These are phyloP conservation scores for Inonotus obliquus DNA, from an alignment of 1,284 basidiomycete genomes.

Conservation along the genomic window DNA sequence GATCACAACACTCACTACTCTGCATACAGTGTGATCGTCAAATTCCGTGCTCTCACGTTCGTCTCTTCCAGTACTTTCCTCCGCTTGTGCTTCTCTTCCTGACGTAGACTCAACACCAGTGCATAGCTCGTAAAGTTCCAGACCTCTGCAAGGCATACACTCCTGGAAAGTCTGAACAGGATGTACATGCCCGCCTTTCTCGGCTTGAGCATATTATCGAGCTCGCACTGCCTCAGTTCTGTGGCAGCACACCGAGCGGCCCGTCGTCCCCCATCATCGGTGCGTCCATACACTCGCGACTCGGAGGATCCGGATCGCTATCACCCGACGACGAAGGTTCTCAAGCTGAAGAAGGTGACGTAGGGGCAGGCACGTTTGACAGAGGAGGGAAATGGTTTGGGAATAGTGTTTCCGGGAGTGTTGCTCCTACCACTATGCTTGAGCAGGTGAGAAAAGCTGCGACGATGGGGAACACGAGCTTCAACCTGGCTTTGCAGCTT, in stretches of 20 bases:
- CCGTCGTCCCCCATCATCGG: constrained; percentile 13
- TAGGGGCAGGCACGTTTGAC: constrained; percentile 69
- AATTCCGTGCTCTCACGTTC: constrained; percentile 74
- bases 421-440: constrained; percentile 70
- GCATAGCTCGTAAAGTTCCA: constrained; percentile 75
- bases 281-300: not conserved
- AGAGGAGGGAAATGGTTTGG: constrained; percentile 76
- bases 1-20: constrained; percentile 21
- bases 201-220: constrained; percentile 78
- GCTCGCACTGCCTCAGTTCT: constrained; percentile 66
- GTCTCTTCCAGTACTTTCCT: constrained; percentile 24
- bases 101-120: constrained; percentile 37
- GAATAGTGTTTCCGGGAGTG: constrained; percentile 72
- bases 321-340: constrained; percentile 56
- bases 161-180: constrained; percentile 78
- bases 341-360: constrained; percentile 67
- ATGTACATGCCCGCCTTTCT: constrained; percentile 63
- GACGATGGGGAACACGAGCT: not conserved
- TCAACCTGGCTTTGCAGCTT: constrained; percentile 11
- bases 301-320: constrained; percentile 31
- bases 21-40: constrained; percentile 68
- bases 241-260: not conserved
- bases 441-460: constrained; percentile 53
- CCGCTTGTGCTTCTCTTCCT: constrained; percentile 14
- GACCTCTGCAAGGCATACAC: constrained; percentile 83